A percentile compares a stretch with the other conserved stretches of the same genome.
These are phyloP conservation scores for Amaranthus cruentus DNA, from an alignment of 148 eudicot species.

Conservation along the genomic window DNA sequence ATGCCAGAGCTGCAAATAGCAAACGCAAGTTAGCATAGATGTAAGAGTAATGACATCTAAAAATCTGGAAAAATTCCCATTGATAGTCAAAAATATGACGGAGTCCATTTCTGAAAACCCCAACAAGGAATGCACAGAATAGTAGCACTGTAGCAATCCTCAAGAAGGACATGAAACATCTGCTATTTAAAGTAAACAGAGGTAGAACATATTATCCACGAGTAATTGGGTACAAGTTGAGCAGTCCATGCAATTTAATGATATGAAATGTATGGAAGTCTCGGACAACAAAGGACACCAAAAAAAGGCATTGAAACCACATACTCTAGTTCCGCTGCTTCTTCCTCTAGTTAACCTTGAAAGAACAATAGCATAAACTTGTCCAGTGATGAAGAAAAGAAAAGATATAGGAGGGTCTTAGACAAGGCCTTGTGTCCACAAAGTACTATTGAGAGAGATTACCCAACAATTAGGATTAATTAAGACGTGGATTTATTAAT, in stretches of 20 bases:
- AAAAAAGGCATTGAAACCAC: no score
- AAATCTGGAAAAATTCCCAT: neutral
- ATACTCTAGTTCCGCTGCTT: no score
- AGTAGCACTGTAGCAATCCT: neutral
- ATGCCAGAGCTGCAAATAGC: constrained; percentile 50
- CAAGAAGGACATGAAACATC: neutral
- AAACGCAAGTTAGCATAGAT: constrained; percentile 4
- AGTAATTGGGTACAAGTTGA: neutral
- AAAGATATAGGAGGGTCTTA: no score
- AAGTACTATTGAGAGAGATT: no score
- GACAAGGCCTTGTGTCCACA: no score
- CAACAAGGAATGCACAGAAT: neutral
- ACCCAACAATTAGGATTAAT: no score
- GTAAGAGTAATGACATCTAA: neutral
- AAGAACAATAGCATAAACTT: no score
- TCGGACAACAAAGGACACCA: neutral
- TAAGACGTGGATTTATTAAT: no score
- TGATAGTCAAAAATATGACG: neutral
- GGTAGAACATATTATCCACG: neutral
- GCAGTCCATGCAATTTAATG: neutral
- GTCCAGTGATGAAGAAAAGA: no score
- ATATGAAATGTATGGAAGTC: neutral
- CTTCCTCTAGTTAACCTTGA: no score
- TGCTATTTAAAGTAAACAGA: neutral
- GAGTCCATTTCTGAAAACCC: neutral